Evolutionary conservation across 2,329 filamentous ascomycete species (phyloP).

Genomic region (Exophiala phaeomuriformis): DNA sequence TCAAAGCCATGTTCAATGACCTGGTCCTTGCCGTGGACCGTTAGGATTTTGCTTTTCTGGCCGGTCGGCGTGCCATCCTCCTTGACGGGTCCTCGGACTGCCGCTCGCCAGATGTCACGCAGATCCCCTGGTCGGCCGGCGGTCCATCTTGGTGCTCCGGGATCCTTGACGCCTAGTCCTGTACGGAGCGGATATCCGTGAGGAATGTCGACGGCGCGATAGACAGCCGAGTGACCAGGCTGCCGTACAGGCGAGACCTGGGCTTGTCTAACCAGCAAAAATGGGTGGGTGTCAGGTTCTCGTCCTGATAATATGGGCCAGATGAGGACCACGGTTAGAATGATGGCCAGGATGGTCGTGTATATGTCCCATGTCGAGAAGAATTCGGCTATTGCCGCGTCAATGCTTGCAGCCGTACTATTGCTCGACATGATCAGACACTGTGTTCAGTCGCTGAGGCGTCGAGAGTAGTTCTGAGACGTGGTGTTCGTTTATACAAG

Average conservation of each 20-base stretch:
- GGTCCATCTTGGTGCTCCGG: constrained; percentile 73
- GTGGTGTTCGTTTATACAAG: not conserved
- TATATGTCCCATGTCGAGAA: constrained; percentile 61
- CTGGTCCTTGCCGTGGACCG: constrained; percentile 68
- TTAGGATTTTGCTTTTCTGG: constrained; percentile 64
- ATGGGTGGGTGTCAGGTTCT: constrained; percentile 86
- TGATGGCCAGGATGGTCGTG: constrained; percentile 63
- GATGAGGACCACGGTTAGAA: constrained; percentile 59
- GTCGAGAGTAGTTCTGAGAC: not conserved
- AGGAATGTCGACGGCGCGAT: constrained; percentile 74
- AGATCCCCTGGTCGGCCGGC: constrained; percentile 80
- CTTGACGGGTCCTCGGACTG: constrained; percentile 56
- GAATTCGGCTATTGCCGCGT: constrained; percentile 23
- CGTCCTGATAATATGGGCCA: constrained; percentile 63
- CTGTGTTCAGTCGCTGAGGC: not conserved
- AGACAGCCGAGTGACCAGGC: constrained; percentile 75
- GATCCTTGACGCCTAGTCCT: constrained; percentile 74
- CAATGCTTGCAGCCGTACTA: constrained; percentile 18
- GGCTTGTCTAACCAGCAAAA: constrained; percentile 80
- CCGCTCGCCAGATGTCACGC: constrained; percentile 79
- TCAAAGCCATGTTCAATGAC: constrained; percentile 64
- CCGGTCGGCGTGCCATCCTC: constrained; percentile 52
- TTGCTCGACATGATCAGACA: constrained; percentile 16
- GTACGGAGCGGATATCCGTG: constrained; percentile 73
- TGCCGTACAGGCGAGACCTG: constrained; percentile 70